Evolutionary conservation across 495 filamentous ascomycete species (phyloP).

Genomic region (Penicillium paradoxum): DNA sequence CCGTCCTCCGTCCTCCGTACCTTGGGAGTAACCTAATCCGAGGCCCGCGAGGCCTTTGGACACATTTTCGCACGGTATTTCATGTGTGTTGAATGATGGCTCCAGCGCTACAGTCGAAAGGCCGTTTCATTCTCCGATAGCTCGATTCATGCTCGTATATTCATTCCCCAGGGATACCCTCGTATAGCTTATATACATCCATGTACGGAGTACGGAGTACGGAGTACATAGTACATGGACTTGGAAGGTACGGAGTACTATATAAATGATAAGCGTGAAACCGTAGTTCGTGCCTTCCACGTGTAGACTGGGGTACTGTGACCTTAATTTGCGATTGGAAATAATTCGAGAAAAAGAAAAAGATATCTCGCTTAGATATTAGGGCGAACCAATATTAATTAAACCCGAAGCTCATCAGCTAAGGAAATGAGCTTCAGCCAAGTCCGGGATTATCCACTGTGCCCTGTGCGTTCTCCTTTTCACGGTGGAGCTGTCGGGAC

Average conservation of each 20-base stretch:
- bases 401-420: background rate
- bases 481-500: background rate
- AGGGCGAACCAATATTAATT: background rate
- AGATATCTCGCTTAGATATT: background rate
- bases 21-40: background rate
- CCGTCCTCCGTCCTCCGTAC: too few relatives aligned
- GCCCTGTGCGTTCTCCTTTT: slow-evolving; percentile 11
- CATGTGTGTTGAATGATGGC: too few relatives aligned
- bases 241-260: too few relatives aligned
- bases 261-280: background rate
- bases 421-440: slow-evolving; percentile 7
- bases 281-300: background rate
- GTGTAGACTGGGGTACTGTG: background rate
- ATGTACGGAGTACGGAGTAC: too few relatives aligned
- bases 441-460: slow-evolving; percentile 9
- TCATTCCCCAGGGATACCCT: too few relatives aligned
- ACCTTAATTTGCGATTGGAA: background rate
- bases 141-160: too few relatives aligned
- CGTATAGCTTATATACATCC: too few relatives aligned
- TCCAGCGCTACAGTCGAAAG: too few relatives aligned
- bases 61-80: too few relatives aligned
- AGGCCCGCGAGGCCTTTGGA: too few relatives aligned
- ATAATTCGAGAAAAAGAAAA: background rate
- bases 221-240: background rate
- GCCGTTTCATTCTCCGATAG: too few relatives aligned